A percentile compares a stretch with the other conserved stretches of the same genome.
phyloP scores from a whole-genome alignment of 2,329 filamentous ascomycete species.

The Ophiostoma quercus region DNA sequence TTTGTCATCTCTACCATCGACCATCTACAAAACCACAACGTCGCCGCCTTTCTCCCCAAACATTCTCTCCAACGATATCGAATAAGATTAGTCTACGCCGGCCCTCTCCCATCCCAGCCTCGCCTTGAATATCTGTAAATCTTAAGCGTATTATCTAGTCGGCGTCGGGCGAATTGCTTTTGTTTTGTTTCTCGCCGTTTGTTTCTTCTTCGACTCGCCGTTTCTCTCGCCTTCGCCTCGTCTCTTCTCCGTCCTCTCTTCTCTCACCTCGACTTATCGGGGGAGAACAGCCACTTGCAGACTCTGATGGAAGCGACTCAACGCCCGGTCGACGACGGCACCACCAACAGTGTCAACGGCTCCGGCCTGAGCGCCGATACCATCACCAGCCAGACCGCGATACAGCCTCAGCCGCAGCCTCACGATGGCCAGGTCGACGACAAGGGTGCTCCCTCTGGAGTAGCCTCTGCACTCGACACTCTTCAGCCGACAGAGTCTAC shows the following conservation, averaged over 20 bases:
- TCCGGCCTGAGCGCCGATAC: neutral
- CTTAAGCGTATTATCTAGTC: conserved; percentile 12
- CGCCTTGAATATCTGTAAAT: conserved; percentile 12
- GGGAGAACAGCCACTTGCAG: conserved; percentile 19
- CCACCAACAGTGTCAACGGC: conserved; percentile 15
- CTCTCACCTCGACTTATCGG: conserved; percentile 18
- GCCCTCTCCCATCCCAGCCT: conserved; percentile 5
- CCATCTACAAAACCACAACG: conserved; percentile 11
- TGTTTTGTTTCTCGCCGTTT: conserved; percentile 17
- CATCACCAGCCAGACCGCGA: neutral
- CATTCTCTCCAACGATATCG: neutral
- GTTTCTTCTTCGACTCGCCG: neutral
- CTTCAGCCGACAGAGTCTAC: conserved; percentile 2
- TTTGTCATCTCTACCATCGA: neutral
- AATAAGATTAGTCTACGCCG: neutral
- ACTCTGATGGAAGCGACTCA: conserved; percentile 25
- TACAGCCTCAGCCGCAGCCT: neutral
- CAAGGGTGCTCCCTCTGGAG: neutral
- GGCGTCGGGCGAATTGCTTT: conserved; percentile 16
- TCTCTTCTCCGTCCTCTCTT: neutral
- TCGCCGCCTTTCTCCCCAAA: conserved; percentile 2
- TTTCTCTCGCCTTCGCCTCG: neutral
- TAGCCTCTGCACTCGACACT: neutral
- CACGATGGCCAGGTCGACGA: conserved; percentile 15
- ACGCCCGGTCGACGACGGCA: conserved; percentile 20